phyloP scores from a whole-genome alignment of 2,329 filamentous ascomycete species.

The Penicillium palitans region DNA sequence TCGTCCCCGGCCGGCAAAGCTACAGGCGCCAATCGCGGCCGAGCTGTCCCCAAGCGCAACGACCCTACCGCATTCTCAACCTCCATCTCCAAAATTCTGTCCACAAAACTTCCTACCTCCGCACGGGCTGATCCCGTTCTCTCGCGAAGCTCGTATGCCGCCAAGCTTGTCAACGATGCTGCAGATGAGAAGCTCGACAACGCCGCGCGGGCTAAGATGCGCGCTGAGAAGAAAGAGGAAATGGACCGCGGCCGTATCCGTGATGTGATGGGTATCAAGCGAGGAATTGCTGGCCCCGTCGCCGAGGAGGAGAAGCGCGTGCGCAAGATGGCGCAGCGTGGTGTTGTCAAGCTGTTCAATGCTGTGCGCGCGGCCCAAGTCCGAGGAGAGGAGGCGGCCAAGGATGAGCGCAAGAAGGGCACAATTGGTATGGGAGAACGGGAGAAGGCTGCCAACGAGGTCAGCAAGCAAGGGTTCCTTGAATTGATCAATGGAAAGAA shows the following conservation, averaged over 20 bases:
- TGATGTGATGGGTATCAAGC: conserved; percentile 72
- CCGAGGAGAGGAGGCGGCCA: conserved; percentile 74
- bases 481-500: conserved; percentile 72
- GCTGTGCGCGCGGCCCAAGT: conserved; percentile 91
- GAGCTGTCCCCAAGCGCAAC: conserved; percentile 68
- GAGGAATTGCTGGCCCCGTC: conserved; percentile 53
- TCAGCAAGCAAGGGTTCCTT: conserved; percentile 95
- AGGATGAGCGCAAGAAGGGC: conserved; percentile 65
- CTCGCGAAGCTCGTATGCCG: conserved; percentile 73
- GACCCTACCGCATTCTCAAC: conserved; percentile 89
- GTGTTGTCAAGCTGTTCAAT: conserved; percentile 96
- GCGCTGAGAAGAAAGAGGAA: conserved; percentile 75
- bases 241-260: conserved; percentile 84
- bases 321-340: conserved; percentile 84
- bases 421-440: conserved; percentile 76
- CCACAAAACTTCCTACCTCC: conserved; percentile 78
- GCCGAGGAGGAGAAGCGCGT: conserved; percentile 74
- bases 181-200: conserved; percentile 76
- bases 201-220: conserved; percentile 75
- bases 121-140: conserved; percentile 90
- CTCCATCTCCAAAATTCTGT: conserved; percentile 89
- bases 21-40: conserved; percentile 41
- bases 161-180: conserved; percentile 69
- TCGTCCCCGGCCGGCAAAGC: conserved; percentile 41
- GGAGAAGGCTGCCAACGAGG: conserved; percentile 88